Base-by-base conservation (phyloP, 1,284 basidiomycete genomes). In the Sphaerobolus stellatus region DNA sequence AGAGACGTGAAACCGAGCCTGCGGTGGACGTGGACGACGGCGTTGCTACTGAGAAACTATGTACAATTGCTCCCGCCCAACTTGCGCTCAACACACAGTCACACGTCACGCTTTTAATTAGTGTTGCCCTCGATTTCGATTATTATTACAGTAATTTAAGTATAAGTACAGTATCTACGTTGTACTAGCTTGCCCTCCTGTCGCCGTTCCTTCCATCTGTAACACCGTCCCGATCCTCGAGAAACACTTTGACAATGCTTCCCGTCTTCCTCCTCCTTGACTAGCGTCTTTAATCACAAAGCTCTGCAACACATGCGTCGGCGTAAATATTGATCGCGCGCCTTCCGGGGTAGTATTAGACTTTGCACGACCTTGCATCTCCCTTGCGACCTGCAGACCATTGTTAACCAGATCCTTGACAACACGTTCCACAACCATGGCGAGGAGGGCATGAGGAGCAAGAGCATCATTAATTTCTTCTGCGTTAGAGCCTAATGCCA, bases 371-470 rank as follows among this genome's bases (percentile, higher is more conserved):
- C 24, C 22, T 29, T 54, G 52, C 44, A 48, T 54, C 5, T 54
- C 52, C 24, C 44, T 30, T 18, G 52, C 52, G 40, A 38, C 33
- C 20, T 48, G 46, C 8, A 54, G 5, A 13, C 11, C 52, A 5
- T 36, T 22, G 4, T 63, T 58, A 20, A 76, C 62, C 46, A 77
- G 59, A 0, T 58, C 58, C n/a, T 65, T 66, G 6, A 76, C 54
- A 49, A 79, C 71, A 27, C 55, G 60, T 56, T 69, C 68, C 27
- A 72, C 63, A 9, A 69, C 62, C 16, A 79, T 59, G 9, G 77
- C 69, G 25, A 84, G 66, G 30, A 77, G 56, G 4, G 78, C 79
- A 54, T 70, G 67, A 9, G 80, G 75, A 22, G 75, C 74, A 6
- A 83, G 67, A n/a, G 61, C 60, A 5, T 61, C 61, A 18, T 76